phyloP scores from a whole-genome alignment of 148 eudicot species.

The Selenicereus undatus region DNA sequence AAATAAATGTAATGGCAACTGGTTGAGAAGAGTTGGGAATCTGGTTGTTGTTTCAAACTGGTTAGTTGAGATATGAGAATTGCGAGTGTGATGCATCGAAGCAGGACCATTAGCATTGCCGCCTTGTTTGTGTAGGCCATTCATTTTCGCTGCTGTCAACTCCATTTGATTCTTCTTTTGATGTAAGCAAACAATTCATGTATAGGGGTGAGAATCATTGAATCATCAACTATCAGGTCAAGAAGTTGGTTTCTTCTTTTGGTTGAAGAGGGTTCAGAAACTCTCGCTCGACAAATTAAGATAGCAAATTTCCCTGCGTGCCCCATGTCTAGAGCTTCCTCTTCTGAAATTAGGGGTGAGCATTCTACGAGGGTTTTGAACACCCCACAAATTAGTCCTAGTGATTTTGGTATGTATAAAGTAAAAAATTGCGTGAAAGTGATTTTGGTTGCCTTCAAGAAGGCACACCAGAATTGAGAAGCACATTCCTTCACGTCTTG shows the following conservation, averaged over 20 bases:
- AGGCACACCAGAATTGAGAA: too few species aligned
- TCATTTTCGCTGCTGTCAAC: background rate
- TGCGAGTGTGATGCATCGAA: background rate
- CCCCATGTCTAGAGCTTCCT: background rate
- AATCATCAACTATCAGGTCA: background rate
- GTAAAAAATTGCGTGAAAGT: too few species aligned
- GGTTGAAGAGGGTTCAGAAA: background rate
- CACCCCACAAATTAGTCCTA: too few species aligned
- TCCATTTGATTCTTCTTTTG: background rate
- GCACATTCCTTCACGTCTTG: background rate
- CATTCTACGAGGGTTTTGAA: too few species aligned
- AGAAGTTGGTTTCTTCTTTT: background rate
- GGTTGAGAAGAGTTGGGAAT: slow-evolving; percentile 1
- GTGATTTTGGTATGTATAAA: too few species aligned
- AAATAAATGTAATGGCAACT: slow-evolving; percentile 2
- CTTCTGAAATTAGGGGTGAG: too few species aligned
- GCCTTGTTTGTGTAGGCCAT: background rate
- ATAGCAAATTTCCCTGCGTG: background rate
- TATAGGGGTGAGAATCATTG: too few species aligned
- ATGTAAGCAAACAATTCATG: background rate
- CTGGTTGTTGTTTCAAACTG: background rate
- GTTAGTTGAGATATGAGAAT: background rate
- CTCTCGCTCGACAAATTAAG: background rate
- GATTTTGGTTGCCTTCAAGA: too few species aligned
- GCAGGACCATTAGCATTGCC: background rate